phyloP scores from a whole-genome alignment of 1,284 basidiomycete genomes.

The Cryptococcus hybrid region DNA sequence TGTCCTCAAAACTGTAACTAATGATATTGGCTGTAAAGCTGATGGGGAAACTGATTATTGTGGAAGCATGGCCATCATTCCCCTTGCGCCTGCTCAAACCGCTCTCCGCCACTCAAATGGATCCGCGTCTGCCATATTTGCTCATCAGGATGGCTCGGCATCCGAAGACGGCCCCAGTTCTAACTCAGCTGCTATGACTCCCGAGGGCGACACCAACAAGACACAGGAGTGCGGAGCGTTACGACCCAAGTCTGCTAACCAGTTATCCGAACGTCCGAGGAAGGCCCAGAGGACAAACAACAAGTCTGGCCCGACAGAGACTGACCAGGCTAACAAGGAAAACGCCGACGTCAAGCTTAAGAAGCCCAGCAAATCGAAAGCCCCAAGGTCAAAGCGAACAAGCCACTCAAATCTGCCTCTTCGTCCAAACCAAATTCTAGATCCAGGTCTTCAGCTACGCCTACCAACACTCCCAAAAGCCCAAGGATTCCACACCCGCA shows the following conservation, averaged over 20 bases:
- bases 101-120: no score
- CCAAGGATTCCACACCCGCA: no score
- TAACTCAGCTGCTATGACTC: no score
- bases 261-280: not conserved
- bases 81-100: not conserved
- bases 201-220: no score
- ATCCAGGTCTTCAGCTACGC: not conserved
- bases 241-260: no score
- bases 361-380: not conserved
- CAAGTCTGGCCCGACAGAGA: no score
- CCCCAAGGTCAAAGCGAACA: no score
- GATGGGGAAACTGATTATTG: not conserved
- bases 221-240: no score
- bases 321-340: not conserved
- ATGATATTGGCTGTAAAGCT: no score
- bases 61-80: not conserved
- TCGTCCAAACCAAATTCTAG: not conserved
- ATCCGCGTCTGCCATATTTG: no score
- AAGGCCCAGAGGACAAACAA: not conserved
- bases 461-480: not conserved
- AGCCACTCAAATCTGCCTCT: not conserved
- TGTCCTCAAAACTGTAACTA: not conserved
- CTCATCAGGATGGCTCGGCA: no score
- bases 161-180: no score
- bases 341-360: not conserved